Conservation (phyloP, 1,139 yeast genomes). For the Meyerozyma carpophila region DNA sequence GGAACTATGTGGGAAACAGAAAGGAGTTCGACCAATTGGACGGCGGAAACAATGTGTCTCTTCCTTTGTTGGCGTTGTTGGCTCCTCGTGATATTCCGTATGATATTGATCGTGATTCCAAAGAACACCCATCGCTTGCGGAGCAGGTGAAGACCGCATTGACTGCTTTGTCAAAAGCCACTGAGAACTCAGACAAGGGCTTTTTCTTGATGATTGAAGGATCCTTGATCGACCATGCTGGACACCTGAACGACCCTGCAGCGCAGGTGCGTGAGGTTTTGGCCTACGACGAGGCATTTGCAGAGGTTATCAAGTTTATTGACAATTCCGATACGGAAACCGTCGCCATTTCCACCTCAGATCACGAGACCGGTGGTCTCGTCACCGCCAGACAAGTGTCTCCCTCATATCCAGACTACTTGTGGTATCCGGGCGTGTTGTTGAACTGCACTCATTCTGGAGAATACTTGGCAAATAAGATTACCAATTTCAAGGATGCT, state of each 20-base stretch:
- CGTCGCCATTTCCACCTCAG: constrained; percentile 22
- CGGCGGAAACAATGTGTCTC: constrained; percentile 16
- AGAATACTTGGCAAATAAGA: constrained; percentile 17
- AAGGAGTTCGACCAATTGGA: constrained; percentile 15
- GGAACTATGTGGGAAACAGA: constrained; percentile 21
- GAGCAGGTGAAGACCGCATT: constrained; percentile 21
- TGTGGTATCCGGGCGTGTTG: constrained; percentile 34
- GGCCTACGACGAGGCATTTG: constrained; percentile 27
- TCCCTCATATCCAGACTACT: constrained; percentile 24
- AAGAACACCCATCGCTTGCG: constrained; percentile 19
- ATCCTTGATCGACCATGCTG: constrained; percentile 24
- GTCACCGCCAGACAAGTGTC: constrained; percentile 67
- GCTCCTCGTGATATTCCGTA: constrained; percentile 22
- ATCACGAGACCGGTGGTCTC: constrained; percentile 26
- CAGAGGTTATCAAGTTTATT: constrained; percentile 18
- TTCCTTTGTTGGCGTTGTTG: constrained; percentile 23
- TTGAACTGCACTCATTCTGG: constrained; percentile 21
- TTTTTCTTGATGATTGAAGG: constrained; percentile 24
- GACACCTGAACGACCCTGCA: constrained; percentile 26
- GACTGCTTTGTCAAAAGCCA: constrained; percentile 19
- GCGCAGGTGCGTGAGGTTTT: constrained; percentile 39
- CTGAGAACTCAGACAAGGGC: constrained; percentile 19
- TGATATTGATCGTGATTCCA: constrained; percentile 19
- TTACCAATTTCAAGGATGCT: constrained; percentile 9
- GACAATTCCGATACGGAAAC: constrained; percentile 19